phyloP scores from a whole-genome alignment of 768 basidiomycete genomes.

The Mrakia blollopis region DNA sequence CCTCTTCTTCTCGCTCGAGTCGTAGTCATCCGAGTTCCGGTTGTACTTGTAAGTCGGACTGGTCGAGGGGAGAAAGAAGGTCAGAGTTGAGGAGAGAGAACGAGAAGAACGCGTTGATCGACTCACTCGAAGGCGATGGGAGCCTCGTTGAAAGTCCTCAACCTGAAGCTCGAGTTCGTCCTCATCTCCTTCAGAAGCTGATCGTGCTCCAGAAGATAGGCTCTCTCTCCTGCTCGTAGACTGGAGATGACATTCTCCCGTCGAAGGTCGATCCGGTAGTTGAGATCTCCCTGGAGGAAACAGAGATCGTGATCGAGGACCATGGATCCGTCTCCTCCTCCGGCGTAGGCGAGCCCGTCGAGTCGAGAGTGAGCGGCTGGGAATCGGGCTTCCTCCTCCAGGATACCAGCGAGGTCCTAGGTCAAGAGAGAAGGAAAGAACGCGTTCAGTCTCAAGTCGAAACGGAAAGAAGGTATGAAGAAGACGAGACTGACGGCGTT shows the following conservation, averaged over 20 bases:
- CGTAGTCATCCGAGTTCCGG: slow-evolving; percentile 67
- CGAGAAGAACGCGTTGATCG: slow-evolving; percentile 78
- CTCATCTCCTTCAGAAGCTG: slow-evolving; percentile 83
- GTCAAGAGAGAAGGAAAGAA: background rate
- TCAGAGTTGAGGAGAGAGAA: background rate
- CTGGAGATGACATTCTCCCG: slow-evolving; percentile 73
- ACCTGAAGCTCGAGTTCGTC: slow-evolving; percentile 76
- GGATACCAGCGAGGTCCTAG: slow-evolving; percentile 69
- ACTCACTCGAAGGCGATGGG: slow-evolving; percentile 59
- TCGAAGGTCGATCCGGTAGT: slow-evolving; percentile 93
- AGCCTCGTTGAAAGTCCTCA: slow-evolving; percentile 74
- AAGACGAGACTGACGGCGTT: slow-evolving; percentile 54
- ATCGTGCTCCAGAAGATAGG: slow-evolving; percentile 66
- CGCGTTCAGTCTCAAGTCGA: background rate
- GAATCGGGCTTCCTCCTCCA: slow-evolving; percentile 75
- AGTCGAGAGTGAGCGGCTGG: slow-evolving; percentile 48
- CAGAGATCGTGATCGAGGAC: slow-evolving; percentile 93
- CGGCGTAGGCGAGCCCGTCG: slow-evolving; percentile 61
- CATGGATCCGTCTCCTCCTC: slow-evolving; percentile 89
- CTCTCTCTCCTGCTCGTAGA: slow-evolving; percentile 62
- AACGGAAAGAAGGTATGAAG: background rate
- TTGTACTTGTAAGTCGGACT: slow-evolving; percentile 55
- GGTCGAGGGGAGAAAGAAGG: background rate
- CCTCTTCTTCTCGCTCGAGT: slow-evolving; percentile 80
- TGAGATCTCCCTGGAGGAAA: slow-evolving; percentile 89